Evolutionary conservation across 2,329 filamentous ascomycete species (phyloP), one percentile per base, ranked within the genome.

Genomic region (Penicillium oxalicum): DNA sequence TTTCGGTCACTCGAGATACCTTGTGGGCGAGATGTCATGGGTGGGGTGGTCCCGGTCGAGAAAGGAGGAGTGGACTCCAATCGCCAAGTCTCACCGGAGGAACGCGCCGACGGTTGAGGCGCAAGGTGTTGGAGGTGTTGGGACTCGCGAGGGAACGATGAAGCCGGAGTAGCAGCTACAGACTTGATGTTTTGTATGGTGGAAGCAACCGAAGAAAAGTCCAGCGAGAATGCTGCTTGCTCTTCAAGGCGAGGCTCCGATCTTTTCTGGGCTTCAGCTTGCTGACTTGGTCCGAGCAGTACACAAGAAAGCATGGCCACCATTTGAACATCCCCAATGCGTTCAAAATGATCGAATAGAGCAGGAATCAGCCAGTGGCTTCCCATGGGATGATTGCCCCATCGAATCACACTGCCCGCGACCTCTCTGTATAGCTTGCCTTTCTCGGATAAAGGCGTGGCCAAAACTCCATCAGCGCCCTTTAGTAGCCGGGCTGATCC

Each of bases 291-390:
- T 56, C 80, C 74, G 11, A 74, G 68, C 46, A 84, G 74, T 32
- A 84, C 72, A 53, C 79, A 82, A 4, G 81, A 80, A 34, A 84
- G 65, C 76, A 82, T 81, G n/a, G 80, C 82, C 32, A 84, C 72
- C 78, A 83, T 82, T 60, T 84, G 81, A 1, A 81, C 70, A 61
- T 85, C 80, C n/a, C 77, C 81, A 33, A 77, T 70, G 7, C 65
- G 68, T 59, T 84, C 81, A 50, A 81, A 84, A 62, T 83, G 74
- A 8, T 77, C 70, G 49, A 84, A 80, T 32, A 84, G 67, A 12
- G 75, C 70, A 12, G 77, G 74, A 33, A 83, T 73, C 18, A 84
- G 69, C 76, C 78, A 83, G 24, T 69, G 67, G 36, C 69, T 68
- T 12, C 76, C 80, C 42, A 83, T 70, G 4, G 79, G 73, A 67